Conservation (phyloP, 441 rosid species). For the Arabidopsis hybrid region DNA sequence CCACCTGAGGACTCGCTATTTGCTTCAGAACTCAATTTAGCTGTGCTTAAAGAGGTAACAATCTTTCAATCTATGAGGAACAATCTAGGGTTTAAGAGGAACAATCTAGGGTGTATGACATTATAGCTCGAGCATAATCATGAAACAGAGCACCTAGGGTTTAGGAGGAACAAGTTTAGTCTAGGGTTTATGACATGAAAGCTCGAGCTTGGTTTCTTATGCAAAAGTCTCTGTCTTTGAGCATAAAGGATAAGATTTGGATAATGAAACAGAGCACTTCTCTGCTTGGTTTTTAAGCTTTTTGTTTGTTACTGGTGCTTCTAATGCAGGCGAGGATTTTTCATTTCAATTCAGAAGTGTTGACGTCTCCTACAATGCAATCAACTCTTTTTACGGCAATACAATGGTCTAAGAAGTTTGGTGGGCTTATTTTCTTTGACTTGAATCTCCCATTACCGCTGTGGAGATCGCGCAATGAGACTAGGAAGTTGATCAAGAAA, state of each 20-base stretch:
- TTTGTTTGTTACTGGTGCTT: slow-evolving; percentile 8
- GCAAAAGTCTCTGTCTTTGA: not conserved
- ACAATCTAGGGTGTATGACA: too few relatives aligned
- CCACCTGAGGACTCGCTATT: slow-evolving; percentile 81
- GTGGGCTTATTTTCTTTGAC: slow-evolving; percentile 84
- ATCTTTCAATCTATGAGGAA: not conserved
- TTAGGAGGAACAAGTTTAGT: too few relatives aligned
- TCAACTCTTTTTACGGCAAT: slow-evolving; percentile 68
- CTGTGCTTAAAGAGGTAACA: slow-evolving; percentile 88
- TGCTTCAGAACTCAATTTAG: slow-evolving; percentile 67
- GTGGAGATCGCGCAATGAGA: slow-evolving; percentile 81
- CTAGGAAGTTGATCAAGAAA: slow-evolving; percentile 63
- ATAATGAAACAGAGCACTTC: slow-evolving; percentile 3
- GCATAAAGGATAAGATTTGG: not conserved
- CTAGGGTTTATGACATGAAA: too few relatives aligned
- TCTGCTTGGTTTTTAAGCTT: slow-evolving; percentile 29
- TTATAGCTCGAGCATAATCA: too few relatives aligned
- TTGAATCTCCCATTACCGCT: slow-evolving; percentile 78
- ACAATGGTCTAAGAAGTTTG: slow-evolving; percentile 74
- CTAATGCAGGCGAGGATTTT: slow-evolving; percentile 81
- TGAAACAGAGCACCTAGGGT: too few relatives aligned
- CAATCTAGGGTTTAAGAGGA: not conserved
- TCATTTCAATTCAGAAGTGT: slow-evolving; percentile 84
- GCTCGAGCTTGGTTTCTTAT: slow-evolving; percentile 9
- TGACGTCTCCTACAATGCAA: slow-evolving; percentile 65